Evolutionary conservation across 805 yeast genomes (phyloP).

Genomic region (Suhomyces faveliae): DNA sequence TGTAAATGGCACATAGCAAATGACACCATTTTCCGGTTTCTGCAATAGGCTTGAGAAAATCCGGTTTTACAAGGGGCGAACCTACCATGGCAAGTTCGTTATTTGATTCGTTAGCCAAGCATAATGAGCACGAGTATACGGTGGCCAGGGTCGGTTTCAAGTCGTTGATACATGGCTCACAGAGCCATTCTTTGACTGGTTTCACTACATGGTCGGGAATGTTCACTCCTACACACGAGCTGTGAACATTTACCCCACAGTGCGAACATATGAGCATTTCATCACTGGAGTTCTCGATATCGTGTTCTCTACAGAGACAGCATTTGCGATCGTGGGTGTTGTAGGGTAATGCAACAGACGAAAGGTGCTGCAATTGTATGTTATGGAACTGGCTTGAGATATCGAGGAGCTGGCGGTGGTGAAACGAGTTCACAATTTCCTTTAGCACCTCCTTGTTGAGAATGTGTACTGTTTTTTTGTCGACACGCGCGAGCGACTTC

Average conservation of each 20-base stretch:
- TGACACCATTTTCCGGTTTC: slow-evolving; percentile 75
- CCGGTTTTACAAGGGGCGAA: slow-evolving; percentile 45
- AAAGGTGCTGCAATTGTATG: slow-evolving; percentile 15
- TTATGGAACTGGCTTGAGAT: slow-evolving; percentile 19
- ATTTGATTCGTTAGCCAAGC: slow-evolving; percentile 53
- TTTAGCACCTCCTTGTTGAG: slow-evolving; percentile 14
- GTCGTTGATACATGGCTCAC: slow-evolving; percentile 77
- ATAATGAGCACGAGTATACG: slow-evolving; percentile 63
- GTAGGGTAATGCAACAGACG: slow-evolving; percentile 18
- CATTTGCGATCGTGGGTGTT: slow-evolving; percentile 41
- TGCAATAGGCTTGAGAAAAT: slow-evolving; percentile 65
- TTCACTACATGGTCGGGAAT: slow-evolving; percentile 16
- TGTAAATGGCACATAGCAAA: slow-evolving; percentile 64
- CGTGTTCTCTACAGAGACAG: slow-evolving; percentile 53
- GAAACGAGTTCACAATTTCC: slow-evolving; percentile 17
- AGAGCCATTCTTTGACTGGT: slow-evolving; percentile 59
- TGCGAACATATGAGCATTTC: slow-evolving; percentile 54
- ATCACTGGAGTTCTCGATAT: slow-evolving; percentile 19
- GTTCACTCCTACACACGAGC: slow-evolving; percentile 60
- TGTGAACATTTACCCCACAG: slow-evolving; percentile 73
- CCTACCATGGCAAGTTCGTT: slow-evolving; percentile 47
- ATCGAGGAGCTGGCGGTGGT: slow-evolving; percentile 28
- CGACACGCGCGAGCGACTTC: slow-evolving; percentile 12
- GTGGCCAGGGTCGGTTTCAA: slow-evolving; percentile 57
- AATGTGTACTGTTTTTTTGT: slow-evolving; percentile 18